Conservation (phyloP, 768 basidiomycete genomes). For the Naganishia antarctica region DNA sequence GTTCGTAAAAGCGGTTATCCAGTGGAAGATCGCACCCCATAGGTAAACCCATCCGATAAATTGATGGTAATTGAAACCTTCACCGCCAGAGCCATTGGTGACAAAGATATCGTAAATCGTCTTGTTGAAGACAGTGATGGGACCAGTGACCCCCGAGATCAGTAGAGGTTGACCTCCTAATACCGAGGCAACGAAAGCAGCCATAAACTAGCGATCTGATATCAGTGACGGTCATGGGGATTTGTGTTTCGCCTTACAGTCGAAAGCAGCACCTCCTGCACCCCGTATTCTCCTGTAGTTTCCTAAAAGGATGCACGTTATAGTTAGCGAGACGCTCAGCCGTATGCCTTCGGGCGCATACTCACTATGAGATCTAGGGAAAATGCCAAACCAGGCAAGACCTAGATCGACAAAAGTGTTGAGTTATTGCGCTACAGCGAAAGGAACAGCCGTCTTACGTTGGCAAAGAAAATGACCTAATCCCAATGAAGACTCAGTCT, state of each 20-base stretch:
- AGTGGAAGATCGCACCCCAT: constrained; percentile 75
- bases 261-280: constrained; percentile 68
- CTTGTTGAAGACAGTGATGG: constrained; percentile 89
- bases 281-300: constrained; percentile 82
- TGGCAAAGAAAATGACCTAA: constrained; percentile 41
- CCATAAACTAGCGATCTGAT: constrained; percentile 69
- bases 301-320: no score
- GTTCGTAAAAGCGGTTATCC: constrained; percentile 72
- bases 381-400: constrained; percentile 87
- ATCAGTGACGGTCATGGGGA: not conserved
- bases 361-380: constrained; percentile 72
- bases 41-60: constrained; percentile 91
- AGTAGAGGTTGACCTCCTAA: constrained; percentile 86
- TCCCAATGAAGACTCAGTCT: not conserved
- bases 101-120: constrained; percentile 72
- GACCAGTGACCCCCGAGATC: constrained; percentile 89
- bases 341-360: constrained; percentile 41
- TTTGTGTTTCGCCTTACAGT: constrained; percentile 31
- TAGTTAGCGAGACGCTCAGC: constrained; percentile 67
- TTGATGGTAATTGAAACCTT: constrained; percentile 68
- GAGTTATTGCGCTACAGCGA: not conserved
- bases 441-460: constrained; percentile 21
- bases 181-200: constrained; percentile 77
- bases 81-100: constrained; percentile 31
- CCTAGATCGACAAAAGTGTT: constrained; percentile 50